Conservation (phyloP, 345 rosid genomes). For the Populus ilicifolia region DNA sequence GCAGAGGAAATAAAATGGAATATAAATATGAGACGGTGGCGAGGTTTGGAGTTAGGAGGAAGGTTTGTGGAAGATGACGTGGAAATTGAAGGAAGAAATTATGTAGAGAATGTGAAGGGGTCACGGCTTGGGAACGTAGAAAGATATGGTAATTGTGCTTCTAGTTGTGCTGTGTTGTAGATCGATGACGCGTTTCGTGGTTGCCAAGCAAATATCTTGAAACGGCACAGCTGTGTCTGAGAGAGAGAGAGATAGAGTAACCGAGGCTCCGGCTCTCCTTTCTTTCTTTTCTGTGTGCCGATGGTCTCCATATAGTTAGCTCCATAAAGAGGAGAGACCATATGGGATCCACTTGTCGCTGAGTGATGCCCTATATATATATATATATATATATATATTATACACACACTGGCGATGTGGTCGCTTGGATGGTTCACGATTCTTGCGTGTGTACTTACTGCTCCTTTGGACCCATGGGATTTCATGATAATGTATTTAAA, state of each 20-base stretch:
- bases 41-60: not conserved
- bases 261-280: too few relatives aligned
- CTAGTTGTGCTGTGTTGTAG: not conserved
- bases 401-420: too few relatives aligned
- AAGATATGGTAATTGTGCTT: not conserved
- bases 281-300: too few relatives aligned
- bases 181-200: not conserved
- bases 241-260: too few relatives aligned
- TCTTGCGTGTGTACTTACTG: not conserved
- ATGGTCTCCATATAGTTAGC: too few relatives aligned
- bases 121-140: not conserved
- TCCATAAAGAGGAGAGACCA: too few relatives aligned
- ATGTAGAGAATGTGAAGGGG: not conserved
- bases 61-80: constrained; percentile 1
- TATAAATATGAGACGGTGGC: not conserved
- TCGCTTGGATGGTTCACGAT: too few relatives aligned
- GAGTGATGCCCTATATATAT: too few relatives aligned
- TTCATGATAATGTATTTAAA: too few relatives aligned
- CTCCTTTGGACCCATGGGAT: not conserved
- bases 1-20: not conserved
- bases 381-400: too few relatives aligned
- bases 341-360: too few relatives aligned
- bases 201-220: not conserved
- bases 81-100: not conserved
- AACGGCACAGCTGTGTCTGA: not conserved